Conservation (phyloP, 2,329 filamentous ascomycete genomes). For the Aspergillus fumigatiaffinis region DNA sequence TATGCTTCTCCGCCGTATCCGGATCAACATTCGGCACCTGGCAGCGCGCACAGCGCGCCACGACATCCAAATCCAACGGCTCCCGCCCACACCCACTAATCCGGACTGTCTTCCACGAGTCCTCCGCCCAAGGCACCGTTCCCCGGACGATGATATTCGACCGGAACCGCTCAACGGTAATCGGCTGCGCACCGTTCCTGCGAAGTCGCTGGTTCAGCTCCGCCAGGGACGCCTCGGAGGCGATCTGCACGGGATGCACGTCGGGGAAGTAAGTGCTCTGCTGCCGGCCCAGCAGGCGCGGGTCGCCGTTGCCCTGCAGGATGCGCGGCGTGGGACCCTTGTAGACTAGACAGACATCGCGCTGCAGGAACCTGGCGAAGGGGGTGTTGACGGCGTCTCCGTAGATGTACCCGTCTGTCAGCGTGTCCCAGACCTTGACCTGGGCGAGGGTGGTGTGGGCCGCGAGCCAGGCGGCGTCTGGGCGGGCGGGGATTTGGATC, state of each 20-base stretch:
- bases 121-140: slow-evolving; percentile 57
- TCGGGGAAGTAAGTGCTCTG: slow-evolving; percentile 58
- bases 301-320: slow-evolving; percentile 54
- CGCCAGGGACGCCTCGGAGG: slow-evolving; percentile 51
- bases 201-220: slow-evolving; percentile 56
- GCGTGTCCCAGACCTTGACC: slow-evolving; percentile 57
- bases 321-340: slow-evolving; percentile 58
- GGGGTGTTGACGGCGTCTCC: slow-evolving; percentile 47
- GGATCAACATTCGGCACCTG: slow-evolving; percentile 64
- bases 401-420: slow-evolving; percentile 58
- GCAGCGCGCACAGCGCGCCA: slow-evolving; percentile 57
- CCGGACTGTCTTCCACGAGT: slow-evolving; percentile 58
- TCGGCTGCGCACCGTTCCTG: slow-evolving; percentile 40
- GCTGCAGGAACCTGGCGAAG: slow-evolving; percentile 55
- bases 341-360: slow-evolving; percentile 56
- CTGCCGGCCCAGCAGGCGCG: slow-evolving; percentile 50
- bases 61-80: slow-evolving; percentile 51
- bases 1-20: slow-evolving; percentile 56
- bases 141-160: slow-evolving; percentile 61
- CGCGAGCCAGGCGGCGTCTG: slow-evolving; percentile 51
- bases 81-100: slow-evolving; percentile 7
- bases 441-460: slow-evolving; percentile 47
- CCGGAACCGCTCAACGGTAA: slow-evolving; percentile 60
- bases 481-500: slow-evolving; percentile 55
- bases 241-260: slow-evolving; percentile 55